Percentiles rank a stretch among this genome's conserved stretches.
These are phyloP conservation scores for Fusarium sulawesiense DNA, from an alignment of 2,329 filamentous ascomycete genomes.

Conservation along the genomic window DNA sequence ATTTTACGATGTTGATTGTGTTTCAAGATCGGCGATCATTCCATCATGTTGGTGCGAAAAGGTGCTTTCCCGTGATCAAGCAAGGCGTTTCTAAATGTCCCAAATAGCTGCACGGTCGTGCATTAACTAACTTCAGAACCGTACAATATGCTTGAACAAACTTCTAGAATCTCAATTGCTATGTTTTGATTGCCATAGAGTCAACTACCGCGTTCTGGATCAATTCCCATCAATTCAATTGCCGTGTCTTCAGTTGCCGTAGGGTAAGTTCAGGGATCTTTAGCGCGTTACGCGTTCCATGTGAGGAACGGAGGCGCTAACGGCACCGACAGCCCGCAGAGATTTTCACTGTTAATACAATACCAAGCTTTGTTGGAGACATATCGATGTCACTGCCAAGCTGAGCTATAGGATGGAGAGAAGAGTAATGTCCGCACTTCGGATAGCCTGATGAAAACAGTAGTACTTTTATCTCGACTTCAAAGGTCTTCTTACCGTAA, in stretches of 20 bases:
- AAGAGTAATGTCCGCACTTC: rapidly evolving
- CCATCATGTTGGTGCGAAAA: too few relatives aligned
- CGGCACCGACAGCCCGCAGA: not conserved
- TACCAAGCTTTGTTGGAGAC: not conserved
- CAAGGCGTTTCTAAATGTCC: too few relatives aligned
- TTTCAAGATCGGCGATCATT: rapidly evolving
- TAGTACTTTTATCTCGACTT: too few relatives aligned
- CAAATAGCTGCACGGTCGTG: too few relatives aligned
- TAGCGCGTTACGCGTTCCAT: not conserved
- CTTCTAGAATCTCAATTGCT: not conserved
- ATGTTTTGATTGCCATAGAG: not conserved
- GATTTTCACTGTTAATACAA: not conserved
- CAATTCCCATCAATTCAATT: not conserved
- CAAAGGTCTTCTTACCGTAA: rapidly evolving
- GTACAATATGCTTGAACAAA: too few relatives aligned
- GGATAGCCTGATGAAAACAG: too few relatives aligned
- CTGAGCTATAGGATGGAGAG: rapidly evolving
- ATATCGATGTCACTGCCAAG: too few relatives aligned
- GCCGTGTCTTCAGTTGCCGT: not conserved
- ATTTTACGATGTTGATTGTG: too few relatives aligned
- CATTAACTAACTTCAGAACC: too few relatives aligned
- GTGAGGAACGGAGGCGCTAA: not conserved
- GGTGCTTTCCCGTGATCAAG: too few relatives aligned
- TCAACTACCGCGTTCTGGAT: not conserved
- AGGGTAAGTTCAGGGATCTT: not conserved